Evolutionary conservation across 768 basidiomycete species (phyloP).

Genomic region (Thelephora ganbajun): DNA sequence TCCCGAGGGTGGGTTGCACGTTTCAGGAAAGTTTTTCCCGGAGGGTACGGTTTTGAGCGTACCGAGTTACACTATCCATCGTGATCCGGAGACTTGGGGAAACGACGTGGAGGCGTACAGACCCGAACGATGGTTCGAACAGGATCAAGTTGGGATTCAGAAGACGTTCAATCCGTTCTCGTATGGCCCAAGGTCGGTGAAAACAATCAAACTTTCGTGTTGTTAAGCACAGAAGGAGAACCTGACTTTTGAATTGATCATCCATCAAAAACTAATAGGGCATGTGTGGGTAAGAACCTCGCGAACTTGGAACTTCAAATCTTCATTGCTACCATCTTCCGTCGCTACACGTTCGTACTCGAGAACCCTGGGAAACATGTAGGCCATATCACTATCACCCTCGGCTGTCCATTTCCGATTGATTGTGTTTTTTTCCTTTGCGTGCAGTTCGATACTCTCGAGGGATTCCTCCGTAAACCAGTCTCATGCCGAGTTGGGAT

Average conservation of each 20-base stretch:
- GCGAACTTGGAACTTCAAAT: constrained; percentile 69
- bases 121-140: constrained; percentile 80
- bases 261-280: constrained; percentile 33
- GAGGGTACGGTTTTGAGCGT: constrained; percentile 66
- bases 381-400: constrained; percentile 12
- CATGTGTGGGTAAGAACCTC: constrained; percentile 75
- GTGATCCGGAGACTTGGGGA: constrained; percentile 62
- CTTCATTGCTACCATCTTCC: constrained; percentile 69
- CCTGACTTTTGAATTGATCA: not conserved
- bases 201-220: not conserved
- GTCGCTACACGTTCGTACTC: constrained; percentile 63
- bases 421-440: constrained; percentile 5
- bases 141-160: constrained; percentile 43
- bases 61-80: constrained; percentile 75
- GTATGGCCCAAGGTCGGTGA: constrained; percentile 55
- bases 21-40: constrained; percentile 47
- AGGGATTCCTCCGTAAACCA: constrained; percentile 85
- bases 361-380: constrained; percentile 44
- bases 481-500: constrained; percentile 60
- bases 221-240: too few species aligned
- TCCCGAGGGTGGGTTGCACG: constrained; percentile 57
- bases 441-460: constrained; percentile 51
- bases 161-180: constrained; percentile 81
- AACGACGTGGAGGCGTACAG: constrained; percentile 58
- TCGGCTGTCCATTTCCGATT: constrained; percentile 4